Base-by-base conservation (phyloP, 306 rosid species). In the Pyrus bretschneideri region DNA sequence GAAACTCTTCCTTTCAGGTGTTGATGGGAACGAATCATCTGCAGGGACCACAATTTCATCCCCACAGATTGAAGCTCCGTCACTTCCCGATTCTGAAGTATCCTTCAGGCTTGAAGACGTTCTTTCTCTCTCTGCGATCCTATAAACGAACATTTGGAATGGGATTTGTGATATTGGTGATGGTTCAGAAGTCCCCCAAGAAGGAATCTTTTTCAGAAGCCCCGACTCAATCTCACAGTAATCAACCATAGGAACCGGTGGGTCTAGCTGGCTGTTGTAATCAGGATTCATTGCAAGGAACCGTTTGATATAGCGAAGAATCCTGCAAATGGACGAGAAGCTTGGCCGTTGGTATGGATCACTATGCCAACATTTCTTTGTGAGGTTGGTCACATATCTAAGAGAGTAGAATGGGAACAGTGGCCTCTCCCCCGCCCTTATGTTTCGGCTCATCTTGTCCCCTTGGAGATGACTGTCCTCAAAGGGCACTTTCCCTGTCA, bases 381-480 rank as follows among this genome's bases (percentile, higher is more conserved):
- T 92, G 81, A 92, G 85, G 82, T 85, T 95, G n/a, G 84, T 81
- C 62, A 90, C 71, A 78, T 79, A 89, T 84, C 90, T 95, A 38
- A 94, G 93, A 12, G 89, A 62, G 63, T 83, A 78, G 66, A 77
- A 85, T 3, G 98, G 91, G 69, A 95, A 92, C 77, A 90, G 85
- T 22, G 98, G 97, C 77, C 98, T 85, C 83, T 92, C 97, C 21
- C 97, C 97, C 55, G 96, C 96, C 81, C 97, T 84, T 65, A 92
- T 95, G 81, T 90, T 90, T 76, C 92, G 81, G 75, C 96, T 95
- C 96, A 89, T 92, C 78, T 92, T 92, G 78, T 94, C 97, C 71
- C 95, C 97, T 85, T 92, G 97, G 67, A 90, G 92, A 82, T 90
- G 97, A 76, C 91, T 80, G 35, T 92, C 98, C 85, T 95, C 98